Conservation (phyloP, 2,329 filamentous ascomycete species). For the Tolypocladium cylindrosporum region DNA sequence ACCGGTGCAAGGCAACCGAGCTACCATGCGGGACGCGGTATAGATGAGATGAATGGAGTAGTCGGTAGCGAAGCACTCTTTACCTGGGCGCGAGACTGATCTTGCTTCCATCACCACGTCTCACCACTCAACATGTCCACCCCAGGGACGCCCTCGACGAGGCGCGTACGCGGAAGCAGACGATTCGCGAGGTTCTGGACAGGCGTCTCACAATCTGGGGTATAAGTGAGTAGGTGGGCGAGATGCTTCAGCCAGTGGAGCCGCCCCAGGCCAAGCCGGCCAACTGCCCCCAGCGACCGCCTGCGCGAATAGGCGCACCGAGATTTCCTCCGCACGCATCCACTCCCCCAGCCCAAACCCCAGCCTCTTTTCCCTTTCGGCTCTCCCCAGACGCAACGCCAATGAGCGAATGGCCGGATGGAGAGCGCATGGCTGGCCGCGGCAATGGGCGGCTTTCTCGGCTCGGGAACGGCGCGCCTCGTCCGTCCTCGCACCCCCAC, state of each 20-base stretch:
- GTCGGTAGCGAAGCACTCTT: no score
- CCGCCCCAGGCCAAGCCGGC: background rate
- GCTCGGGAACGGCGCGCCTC: background rate
- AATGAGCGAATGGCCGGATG: background rate
- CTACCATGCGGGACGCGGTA: no score
- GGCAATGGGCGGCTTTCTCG: constrained; percentile 26
- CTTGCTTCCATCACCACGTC: no score
- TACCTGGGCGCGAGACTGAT: no score
- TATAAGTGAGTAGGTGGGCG: background rate
- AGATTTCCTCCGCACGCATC: no score
- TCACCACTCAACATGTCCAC: no score
- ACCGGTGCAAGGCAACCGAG: no score
- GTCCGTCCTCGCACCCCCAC: constrained; percentile 11
- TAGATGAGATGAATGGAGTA: no score
- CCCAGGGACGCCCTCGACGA: constrained; percentile 26
- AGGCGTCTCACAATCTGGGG: constrained; percentile 8
- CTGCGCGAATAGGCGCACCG: no score
- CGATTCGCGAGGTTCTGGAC: constrained; percentile 24
- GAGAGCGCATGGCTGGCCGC: constrained; percentile 15
- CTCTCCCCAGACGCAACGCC: background rate
- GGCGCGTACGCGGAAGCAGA: constrained; percentile 23
- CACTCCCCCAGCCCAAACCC: background rate
- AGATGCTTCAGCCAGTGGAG: background rate
- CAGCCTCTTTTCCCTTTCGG: background rate
- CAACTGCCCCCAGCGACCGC: background rate